phyloP scores from a whole-genome alignment of 2,329 filamentous ascomycete species.

The Epichloe bromicola region DNA sequence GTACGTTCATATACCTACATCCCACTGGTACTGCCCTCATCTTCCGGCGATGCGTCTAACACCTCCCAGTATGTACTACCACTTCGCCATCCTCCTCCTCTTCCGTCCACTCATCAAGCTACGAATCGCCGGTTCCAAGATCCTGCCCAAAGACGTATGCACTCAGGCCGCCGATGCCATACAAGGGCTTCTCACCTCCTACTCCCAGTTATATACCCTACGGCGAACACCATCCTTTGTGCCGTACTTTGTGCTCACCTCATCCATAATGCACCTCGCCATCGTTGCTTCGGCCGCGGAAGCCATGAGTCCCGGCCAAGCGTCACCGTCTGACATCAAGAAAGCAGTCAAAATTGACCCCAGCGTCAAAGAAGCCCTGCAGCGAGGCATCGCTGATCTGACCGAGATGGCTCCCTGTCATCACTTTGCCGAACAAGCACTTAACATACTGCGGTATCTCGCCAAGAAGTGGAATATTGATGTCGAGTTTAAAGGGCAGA shows the following conservation, averaged over 20 bases:
- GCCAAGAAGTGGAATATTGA: constrained; percentile 47
- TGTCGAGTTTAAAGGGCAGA: constrained; percentile 26
- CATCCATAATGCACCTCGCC: constrained; percentile 47
- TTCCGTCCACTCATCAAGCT: constrained; percentile 60
- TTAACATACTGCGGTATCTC: constrained; percentile 45
- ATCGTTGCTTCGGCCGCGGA: constrained; percentile 28
- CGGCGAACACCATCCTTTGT: constrained; percentile 47
- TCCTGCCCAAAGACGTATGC: constrained; percentile 54
- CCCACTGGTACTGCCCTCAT: background rate
- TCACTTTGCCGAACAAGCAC: constrained; percentile 46
- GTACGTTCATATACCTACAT: constrained; percentile 32
- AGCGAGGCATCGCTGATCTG: constrained; percentile 42
- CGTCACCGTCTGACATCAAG: constrained; percentile 14
- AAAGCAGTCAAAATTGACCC: constrained; percentile 23
- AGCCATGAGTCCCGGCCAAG: constrained; percentile 8
- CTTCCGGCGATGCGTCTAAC: background rate
- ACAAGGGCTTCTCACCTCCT: constrained; percentile 40
- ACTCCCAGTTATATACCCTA: constrained; percentile 45
- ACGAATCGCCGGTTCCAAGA: constrained; percentile 47
- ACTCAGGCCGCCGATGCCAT: constrained; percentile 48
- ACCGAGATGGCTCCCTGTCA: constrained; percentile 49
- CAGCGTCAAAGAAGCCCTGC: constrained; percentile 31
- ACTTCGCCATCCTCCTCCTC: constrained; percentile 57
- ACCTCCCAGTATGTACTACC: constrained; percentile 49
- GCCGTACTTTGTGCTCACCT: constrained; percentile 48